Conservation (phyloP, 1,284 basidiomycete species). For the Cerioporus squamosus region DNA sequence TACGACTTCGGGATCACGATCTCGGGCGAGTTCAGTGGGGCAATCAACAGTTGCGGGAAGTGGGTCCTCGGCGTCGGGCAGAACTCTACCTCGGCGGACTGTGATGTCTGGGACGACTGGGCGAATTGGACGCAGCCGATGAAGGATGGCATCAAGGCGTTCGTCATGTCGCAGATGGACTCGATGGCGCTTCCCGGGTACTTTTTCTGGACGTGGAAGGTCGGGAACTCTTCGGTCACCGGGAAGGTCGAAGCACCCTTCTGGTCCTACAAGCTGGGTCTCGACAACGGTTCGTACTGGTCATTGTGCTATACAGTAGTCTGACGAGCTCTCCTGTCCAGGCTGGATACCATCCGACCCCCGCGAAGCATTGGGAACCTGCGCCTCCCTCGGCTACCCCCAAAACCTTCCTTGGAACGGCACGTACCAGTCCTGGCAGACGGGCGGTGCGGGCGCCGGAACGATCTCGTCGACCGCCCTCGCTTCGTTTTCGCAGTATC, state of each 20-base stretch:
- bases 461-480: constrained; percentile 54
- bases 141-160: constrained; percentile 60
- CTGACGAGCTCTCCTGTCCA: background rate
- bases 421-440: constrained; percentile 69
- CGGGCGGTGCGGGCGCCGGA: constrained; percentile 74
- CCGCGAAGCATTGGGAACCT: constrained; percentile 66
- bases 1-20: constrained; percentile 65
- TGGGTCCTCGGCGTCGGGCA: constrained; percentile 63
- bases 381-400: constrained; percentile 52
- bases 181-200: constrained; percentile 51
- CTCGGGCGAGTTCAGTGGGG: constrained; percentile 73
- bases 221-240: constrained; percentile 49
- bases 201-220: constrained; percentile 78
- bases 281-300: constrained; percentile 44
- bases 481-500: constrained; percentile 54
- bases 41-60: constrained; percentile 69
- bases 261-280: constrained; percentile 59
- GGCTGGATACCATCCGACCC: constrained; percentile 85
- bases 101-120: constrained; percentile 63
- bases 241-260: constrained; percentile 45
- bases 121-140: constrained; percentile 59
- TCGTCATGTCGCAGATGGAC: constrained; percentile 64
- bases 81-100: constrained; percentile 53
- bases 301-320: no score
- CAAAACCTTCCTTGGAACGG: constrained; percentile 54